Conservation (phyloP, 345 rosid species). For the Camelina neglecta region DNA sequence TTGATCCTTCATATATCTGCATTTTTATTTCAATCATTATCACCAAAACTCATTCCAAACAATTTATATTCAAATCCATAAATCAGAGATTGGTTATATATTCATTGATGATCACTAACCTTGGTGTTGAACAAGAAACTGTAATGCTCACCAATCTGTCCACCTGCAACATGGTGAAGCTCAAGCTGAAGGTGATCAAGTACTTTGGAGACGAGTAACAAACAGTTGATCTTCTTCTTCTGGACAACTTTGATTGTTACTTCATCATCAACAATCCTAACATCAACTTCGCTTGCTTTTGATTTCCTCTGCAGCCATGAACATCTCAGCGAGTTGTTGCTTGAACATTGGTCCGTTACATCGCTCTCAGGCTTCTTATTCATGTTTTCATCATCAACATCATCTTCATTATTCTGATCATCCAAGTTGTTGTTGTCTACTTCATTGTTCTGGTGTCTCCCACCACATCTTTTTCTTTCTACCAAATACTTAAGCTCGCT, state of each 20-base stretch:
- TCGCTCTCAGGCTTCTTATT: slow-evolving; percentile 48
- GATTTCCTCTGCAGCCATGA: slow-evolving; percentile 94
- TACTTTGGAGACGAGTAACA: slow-evolving; percentile 72
- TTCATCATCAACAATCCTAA: slow-evolving; percentile 81
- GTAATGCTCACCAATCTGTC: slow-evolving; percentile 79
- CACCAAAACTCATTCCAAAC: not conserved
- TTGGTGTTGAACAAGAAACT: slow-evolving; percentile 84
- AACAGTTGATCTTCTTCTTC: slow-evolving; percentile 78
- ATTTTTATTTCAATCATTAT: slow-evolving; percentile 15
- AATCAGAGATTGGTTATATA: slow-evolving; percentile 2
- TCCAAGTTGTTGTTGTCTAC: slow-evolving; percentile 45
- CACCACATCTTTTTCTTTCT: slow-evolving; percentile 74
- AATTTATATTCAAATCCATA: not conserved
- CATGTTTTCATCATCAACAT: slow-evolving; percentile 49
- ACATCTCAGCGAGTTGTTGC: slow-evolving; percentile 63
- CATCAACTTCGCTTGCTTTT: slow-evolving; percentile 82
- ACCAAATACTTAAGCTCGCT: slow-evolving; percentile 78
- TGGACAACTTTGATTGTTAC: slow-evolving; percentile 85
- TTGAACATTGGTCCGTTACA: slow-evolving; percentile 57
- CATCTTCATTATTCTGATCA: slow-evolving; percentile 12
- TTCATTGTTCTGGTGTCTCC: slow-evolving; percentile 55
- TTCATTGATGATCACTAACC: slow-evolving; percentile 46
- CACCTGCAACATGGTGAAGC: slow-evolving; percentile 88
- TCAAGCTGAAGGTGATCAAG: slow-evolving; percentile 83
- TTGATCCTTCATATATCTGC: slow-evolving; percentile 55